These are phyloP conservation scores for Raddia guianensis DNA, from an alignment of 176 grass and related monocot genomes.

Conservation along the genomic window DNA sequence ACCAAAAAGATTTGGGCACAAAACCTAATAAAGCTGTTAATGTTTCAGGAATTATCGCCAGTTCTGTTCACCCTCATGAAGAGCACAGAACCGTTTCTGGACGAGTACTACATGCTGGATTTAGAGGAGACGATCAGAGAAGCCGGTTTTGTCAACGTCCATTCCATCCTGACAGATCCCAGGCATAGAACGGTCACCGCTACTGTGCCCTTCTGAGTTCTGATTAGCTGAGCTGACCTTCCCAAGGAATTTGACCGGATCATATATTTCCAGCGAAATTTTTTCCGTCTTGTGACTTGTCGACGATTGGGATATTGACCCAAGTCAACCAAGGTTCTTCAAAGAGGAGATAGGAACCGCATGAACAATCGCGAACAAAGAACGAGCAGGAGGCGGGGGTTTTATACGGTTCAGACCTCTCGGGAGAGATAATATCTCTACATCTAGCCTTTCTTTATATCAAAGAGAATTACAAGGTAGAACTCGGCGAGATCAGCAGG, in stretches of 20 bases:
- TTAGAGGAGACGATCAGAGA: constrained; percentile 63
- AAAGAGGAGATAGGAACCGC: no score
- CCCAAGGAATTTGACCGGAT: no score
- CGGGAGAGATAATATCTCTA: no score
- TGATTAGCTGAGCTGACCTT: constrained; percentile 9
- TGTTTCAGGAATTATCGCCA: constrained; percentile 71
- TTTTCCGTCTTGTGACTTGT: background rate
- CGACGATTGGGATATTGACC: no score
- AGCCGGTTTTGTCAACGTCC: constrained; percentile 67
- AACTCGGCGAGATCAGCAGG: no score
- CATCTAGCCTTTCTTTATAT: no score
- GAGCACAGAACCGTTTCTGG: constrained; percentile 85
- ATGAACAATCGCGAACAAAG: no score
- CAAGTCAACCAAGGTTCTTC: no score
- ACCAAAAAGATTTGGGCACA: background rate
- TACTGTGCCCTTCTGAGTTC: constrained; percentile 58
- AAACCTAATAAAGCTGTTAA: background rate
- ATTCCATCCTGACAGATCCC: constrained; percentile 64
- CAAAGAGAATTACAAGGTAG: no score
- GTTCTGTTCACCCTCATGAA: constrained; percentile 82
- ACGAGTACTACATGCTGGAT: constrained; percentile 86
- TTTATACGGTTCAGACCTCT: no score
- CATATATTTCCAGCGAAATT: background rate
- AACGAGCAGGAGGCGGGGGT: no score
- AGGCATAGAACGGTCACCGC: constrained; percentile 92